A percentile compares a stretch with the other conserved stretches of the same genome.
phyloP scores from a whole-genome alignment of 2,329 filamentous ascomycete species.

The Fusarium sp. region DNA sequence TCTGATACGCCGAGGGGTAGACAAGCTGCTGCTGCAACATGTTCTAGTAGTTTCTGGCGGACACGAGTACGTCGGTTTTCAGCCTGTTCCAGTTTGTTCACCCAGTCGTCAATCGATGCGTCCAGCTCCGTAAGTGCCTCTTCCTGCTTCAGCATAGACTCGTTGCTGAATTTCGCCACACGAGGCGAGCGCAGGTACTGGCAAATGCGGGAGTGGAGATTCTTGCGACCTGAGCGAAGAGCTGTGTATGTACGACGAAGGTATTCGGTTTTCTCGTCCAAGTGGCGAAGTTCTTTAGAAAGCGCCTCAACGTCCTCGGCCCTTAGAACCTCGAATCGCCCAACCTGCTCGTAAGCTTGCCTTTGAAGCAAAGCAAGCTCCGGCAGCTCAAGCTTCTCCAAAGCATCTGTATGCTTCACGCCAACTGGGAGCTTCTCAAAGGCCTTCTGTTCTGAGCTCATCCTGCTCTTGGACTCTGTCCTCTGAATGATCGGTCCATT shows the following conservation, averaged over 20 bases:
- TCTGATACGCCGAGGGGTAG: conserved; percentile 55
- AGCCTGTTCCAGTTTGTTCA: conserved; percentile 81
- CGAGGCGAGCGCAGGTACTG: conserved; percentile 80
- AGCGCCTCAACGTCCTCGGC: conserved; percentile 74
- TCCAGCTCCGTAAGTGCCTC: conserved; percentile 83
- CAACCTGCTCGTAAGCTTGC: conserved; percentile 73
- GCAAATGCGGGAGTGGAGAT: conserved; percentile 82
- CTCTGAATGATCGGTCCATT: conserved; percentile 56
- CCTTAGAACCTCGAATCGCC: conserved; percentile 74
- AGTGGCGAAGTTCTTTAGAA: conserved; percentile 78
- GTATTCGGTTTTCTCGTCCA: conserved; percentile 85
- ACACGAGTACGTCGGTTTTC: conserved; percentile 82
- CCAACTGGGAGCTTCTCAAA: conserved; percentile 74
- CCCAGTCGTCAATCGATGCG: conserved; percentile 83
- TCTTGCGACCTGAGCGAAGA: conserved; percentile 79
- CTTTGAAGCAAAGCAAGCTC: conserved; percentile 68
- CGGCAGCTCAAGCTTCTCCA: conserved; percentile 59
- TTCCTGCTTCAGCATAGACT: conserved; percentile 83
- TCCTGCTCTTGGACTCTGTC: conserved; percentile 59
- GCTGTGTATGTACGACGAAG: conserved; percentile 82
- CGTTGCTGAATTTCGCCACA: conserved; percentile 77
- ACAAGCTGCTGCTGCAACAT: conserved; percentile 79
- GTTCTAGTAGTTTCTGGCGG: conserved; percentile 83
- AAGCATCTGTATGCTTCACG: conserved; percentile 66
- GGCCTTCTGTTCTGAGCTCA: conserved; percentile 66